Conservation (phyloP, 768 basidiomycete genomes). For the Hortiboletus campestris region DNA sequence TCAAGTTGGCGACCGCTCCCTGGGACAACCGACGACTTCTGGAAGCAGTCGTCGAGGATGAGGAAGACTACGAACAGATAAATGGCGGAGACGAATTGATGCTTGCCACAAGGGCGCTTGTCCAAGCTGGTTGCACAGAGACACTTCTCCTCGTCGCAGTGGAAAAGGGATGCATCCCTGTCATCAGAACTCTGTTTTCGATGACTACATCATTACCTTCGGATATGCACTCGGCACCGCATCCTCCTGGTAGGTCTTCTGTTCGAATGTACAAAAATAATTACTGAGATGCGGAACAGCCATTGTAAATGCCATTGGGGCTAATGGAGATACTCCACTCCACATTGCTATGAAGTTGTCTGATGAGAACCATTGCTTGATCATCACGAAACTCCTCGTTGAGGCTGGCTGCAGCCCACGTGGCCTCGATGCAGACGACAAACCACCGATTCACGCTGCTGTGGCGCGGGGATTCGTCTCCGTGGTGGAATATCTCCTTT, state of each 20-base stretch:
- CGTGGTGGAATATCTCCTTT: neutral
- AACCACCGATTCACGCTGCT: neutral
- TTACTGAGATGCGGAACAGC: neutral
- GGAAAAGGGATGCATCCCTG: slow-evolving; percentile 1
- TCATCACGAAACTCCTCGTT: neutral
- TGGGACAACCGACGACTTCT: slow-evolving; percentile 6
- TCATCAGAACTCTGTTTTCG: neutral
- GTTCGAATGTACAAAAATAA: fast-evolving
- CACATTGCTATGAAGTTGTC: neutral
- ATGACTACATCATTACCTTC: neutral
- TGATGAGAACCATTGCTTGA: slow-evolving; percentile 4
- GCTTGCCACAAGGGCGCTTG: neutral
- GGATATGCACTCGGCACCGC: neutral
- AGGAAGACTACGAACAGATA: neutral
- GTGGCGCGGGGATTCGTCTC: neutral
- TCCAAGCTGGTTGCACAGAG: neutral
- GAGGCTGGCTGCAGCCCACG: neutral
- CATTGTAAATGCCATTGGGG: neutral
- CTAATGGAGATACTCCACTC: slow-evolving; percentile 9
- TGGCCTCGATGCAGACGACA: neutral
- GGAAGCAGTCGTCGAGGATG: neutral
- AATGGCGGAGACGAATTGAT: neutral
- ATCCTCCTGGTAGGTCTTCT: neutral
- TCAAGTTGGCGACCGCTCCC: neutral
- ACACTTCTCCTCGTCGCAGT: slow-evolving; percentile 4